Evolutionary conservation across 805 yeast genomes (phyloP).

Genomic region (Barnettozyma pratensis): DNA sequence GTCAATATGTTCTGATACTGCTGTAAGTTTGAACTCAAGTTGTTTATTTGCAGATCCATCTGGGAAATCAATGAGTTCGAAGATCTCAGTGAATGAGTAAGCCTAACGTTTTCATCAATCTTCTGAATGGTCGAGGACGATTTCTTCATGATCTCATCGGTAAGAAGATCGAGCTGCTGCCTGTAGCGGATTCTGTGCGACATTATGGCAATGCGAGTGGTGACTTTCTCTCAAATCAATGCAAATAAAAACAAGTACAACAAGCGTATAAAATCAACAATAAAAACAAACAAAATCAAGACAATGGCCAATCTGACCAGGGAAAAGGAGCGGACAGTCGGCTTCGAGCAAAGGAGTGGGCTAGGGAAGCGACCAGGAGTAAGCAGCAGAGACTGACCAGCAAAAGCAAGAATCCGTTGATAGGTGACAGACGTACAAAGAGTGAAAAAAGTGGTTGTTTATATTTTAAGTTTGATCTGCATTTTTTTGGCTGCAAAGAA

Average conservation of each 20-base stretch:
- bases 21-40: constrained; percentile 17
- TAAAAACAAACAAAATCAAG: too few species aligned
- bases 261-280: neutral
- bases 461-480: too few species aligned
- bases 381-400: too few species aligned
- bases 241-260: neutral
- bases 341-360: too few species aligned
- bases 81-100: constrained; percentile 17
- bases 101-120: constrained; percentile 21
- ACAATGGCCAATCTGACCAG: too few species aligned
- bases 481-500: neutral
- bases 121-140: constrained; percentile 16
- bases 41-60: constrained; percentile 20
- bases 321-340: too few species aligned
- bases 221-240: neutral
- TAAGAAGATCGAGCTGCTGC: constrained; percentile 19
- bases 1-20: constrained; percentile 26
- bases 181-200: constrained; percentile 4
- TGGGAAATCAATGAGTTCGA: constrained; percentile 15
- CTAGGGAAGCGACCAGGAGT: too few species aligned
- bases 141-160: constrained; percentile 16
- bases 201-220: neutral
- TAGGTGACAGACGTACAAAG: too few species aligned
- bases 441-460: too few species aligned
- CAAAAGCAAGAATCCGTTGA: too few species aligned